Base-by-base conservation (phyloP, 2,329 filamentous ascomycete genomes). In the Clonostachys sp. region DNA sequence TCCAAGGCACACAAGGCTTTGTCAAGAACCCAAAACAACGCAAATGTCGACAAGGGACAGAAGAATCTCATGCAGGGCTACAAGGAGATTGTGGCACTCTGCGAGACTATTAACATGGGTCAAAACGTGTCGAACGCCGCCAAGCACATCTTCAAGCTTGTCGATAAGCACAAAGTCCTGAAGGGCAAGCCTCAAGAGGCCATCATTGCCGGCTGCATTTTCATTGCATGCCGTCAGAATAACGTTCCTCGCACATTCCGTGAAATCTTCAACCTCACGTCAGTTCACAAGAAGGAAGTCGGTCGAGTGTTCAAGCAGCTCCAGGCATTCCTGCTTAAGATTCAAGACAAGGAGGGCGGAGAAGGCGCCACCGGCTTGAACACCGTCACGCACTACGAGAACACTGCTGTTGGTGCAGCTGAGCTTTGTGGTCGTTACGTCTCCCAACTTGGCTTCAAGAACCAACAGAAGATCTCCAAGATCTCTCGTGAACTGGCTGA, bases 261-360 rank as follows among this genome's bases (percentile, higher is more conserved):
- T 44, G 95, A 99, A 66, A 94, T 99, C 59, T 95, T 89, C 71
- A 86, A 90, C 51, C 77, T 97, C 64, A 99, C 94, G 9, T 89
- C 89, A 56, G 92, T 99, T 30, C 86, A 87, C 51, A 96, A 97
- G 75, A 97, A 97, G 72, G 95, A 99, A 63, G 96, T 99, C 53
- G 94, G 94, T 18, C 79, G 91, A 49, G 92, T 92, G 20, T 99
- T 96, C 80, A 99, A 99, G 74, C 77, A 84, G 49, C 77, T 99
- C 41, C 91, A 97, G 70, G 84, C 86, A 57, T 96, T 95, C 70
- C 80, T 97, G 61, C 83, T 86, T 60, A 84, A 84, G 58, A 80
- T 85, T 45, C 81, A 89, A 60, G 84, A 86, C 54, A 62, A 60
- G n/a, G 67, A 68, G 9, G 72, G 74, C 51, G 70, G 76, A 55